phyloP scores from a whole-genome alignment of 331 rosid genomes.

The Ulmus americana region DNA sequence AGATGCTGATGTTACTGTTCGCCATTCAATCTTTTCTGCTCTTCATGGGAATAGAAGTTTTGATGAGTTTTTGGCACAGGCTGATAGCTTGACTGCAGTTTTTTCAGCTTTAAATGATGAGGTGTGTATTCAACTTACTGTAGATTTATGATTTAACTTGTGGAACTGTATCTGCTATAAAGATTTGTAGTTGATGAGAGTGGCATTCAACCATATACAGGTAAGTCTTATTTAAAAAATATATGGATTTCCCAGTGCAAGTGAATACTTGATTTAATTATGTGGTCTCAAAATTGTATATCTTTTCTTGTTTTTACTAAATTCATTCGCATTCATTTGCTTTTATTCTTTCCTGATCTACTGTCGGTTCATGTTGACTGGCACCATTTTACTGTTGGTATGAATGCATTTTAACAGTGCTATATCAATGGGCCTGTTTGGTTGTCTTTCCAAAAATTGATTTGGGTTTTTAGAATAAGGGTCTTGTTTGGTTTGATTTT shows the following conservation, averaged over 20 bases:
- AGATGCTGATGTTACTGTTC: slow-evolving; percentile 90
- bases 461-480: too few species aligned
- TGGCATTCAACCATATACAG: background rate
- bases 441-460: too few species aligned
- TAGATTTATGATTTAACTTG: background rate
- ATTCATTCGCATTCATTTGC: too few species aligned
- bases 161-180: background rate
- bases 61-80: slow-evolving; percentile 94
- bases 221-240: background rate
- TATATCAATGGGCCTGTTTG: too few species aligned
- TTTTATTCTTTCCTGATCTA: too few species aligned
- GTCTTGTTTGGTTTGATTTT: too few species aligned
- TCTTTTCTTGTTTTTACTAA: too few species aligned
- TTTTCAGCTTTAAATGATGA: slow-evolving; percentile 94
- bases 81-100: slow-evolving; percentile 84
- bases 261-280: background rate
- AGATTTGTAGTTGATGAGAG: background rate
- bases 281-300: too few species aligned
- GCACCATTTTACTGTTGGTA: too few species aligned
- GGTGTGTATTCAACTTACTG: slow-evolving; percentile 31
- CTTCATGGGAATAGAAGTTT: slow-evolving; percentile 84
- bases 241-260: background rate
- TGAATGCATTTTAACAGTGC: too few species aligned
- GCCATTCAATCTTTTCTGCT: slow-evolving; percentile 83
- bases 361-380: too few species aligned